Evolutionary conservation across 2,329 filamentous ascomycete species (phyloP).

Genomic region (Torrubiella hemipterigena): DNA sequence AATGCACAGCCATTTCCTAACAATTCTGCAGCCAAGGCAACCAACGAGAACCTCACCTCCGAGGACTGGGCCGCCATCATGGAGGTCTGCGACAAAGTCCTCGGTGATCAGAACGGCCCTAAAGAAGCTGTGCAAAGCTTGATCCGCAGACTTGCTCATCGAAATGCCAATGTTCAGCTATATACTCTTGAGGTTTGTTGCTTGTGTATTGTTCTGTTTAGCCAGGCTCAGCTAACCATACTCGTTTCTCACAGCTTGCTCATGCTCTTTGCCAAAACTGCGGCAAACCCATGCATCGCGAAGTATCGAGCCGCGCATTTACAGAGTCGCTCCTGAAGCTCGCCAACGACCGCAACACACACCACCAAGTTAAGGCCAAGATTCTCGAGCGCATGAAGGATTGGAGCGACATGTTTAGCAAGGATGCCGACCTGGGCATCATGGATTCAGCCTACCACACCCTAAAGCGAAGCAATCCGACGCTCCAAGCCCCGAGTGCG

Average conservation of each 20-base stretch:
- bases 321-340: constrained; percentile 87
- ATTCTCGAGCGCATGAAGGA: constrained; percentile 93
- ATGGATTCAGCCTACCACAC: constrained; percentile 93
- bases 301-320: constrained; percentile 82
- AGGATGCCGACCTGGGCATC: constrained; percentile 83
- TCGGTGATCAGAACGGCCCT: constrained; percentile 43
- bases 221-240: constrained; percentile 3
- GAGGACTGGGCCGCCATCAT: constrained; percentile 59
- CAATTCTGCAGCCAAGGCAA: constrained; percentile 51
- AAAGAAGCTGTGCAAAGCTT: constrained; percentile 82
- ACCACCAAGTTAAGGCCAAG: constrained; percentile 92
- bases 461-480: constrained; percentile 75
- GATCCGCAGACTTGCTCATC: constrained; percentile 84
- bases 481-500: constrained; percentile 80
- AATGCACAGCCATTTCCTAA: constrained; percentile 9
- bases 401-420: constrained; percentile 90
- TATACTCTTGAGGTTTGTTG: constrained; percentile 71
- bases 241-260: constrained; percentile 54
- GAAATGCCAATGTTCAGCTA: constrained; percentile 91
- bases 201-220: constrained; percentile 1
- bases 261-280: constrained; percentile 91
- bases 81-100: constrained; percentile 50
- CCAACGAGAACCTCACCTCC: constrained; percentile 92
- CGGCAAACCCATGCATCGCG: constrained; percentile 73
- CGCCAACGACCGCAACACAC: constrained; percentile 88